These are phyloP conservation scores for Boletus sp. DNA, from an alignment of 768 basidiomycete genomes.

Conservation along the genomic window DNA sequence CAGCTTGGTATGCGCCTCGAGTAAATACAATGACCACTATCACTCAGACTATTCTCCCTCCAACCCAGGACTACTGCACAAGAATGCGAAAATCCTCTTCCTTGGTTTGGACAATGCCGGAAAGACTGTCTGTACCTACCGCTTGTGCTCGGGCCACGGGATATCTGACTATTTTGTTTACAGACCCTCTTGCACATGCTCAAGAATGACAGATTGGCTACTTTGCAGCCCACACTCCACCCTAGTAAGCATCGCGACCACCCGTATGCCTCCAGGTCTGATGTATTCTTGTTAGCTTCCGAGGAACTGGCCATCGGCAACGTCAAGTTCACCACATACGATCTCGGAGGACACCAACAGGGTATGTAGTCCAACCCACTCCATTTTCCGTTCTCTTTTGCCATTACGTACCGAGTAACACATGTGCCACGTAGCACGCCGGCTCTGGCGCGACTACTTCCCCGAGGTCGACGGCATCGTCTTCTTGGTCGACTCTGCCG, in stretches of 20 bases:
- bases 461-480: constrained; percentile 99
- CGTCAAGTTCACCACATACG: constrained; percentile 98
- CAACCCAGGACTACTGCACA: constrained; percentile 76
- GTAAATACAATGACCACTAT: background rate
- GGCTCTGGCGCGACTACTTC: constrained; percentile 99
- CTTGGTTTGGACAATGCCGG: constrained; percentile 98
- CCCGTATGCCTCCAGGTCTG: constrained; percentile 1
- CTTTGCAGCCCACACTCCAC: constrained; percentile 96
- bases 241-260: constrained; percentile 66
- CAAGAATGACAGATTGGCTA: constrained; percentile 97
- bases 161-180: constrained; percentile 4
- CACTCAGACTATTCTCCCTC: background rate
- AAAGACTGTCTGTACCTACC: constrained; percentile 73
- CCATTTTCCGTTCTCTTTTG: background rate
- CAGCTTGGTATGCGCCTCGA: constrained; percentile 69
- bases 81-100: constrained; percentile 99
- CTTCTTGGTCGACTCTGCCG: constrained; percentile 96
- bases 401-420: background rate
- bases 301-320: constrained; percentile 99
- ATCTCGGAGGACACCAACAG: constrained; percentile 96
- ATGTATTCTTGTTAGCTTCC: constrained; percentile 60
- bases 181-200: constrained; percentile 98
- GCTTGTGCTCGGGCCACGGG: background rate
- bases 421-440: constrained; percentile 60
- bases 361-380: constrained; percentile 45